A percentile compares a stretch with the other conserved stretches of the same genome.
Conservation (phyloP, 352 stramenopile genomes). For the Phytophthora sansomeana region DNA sequence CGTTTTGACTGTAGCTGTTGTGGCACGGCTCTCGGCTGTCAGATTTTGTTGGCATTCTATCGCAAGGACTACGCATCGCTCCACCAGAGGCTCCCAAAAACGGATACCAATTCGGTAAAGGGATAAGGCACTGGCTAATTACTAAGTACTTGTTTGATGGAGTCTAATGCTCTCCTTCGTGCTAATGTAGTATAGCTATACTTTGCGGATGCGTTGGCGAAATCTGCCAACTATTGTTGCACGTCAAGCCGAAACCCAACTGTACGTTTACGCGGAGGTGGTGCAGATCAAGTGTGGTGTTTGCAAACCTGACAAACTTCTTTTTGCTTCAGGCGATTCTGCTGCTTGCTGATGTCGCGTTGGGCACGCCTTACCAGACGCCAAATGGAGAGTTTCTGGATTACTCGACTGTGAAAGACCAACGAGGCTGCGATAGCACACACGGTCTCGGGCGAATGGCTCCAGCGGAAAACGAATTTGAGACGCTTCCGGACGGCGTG, state of each 20-base stretch:
- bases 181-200: conserved; percentile 49
- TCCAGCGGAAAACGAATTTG: conserved; percentile 31
- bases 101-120: conserved; percentile 82
- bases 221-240: conserved; percentile 69
- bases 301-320: background rate
- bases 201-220: conserved; percentile 69
- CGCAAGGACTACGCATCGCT: conserved; percentile 71
- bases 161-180: background rate
- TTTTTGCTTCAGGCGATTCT: conserved; percentile 28
- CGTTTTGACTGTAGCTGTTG: conserved; percentile 39
- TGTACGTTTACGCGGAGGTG: background rate
- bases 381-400: conserved; percentile 31
- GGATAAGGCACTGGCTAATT: conserved; percentile 31
- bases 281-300: background rate
- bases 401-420: conserved; percentile 33
- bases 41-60: conserved; percentile 77
- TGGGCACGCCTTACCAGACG: conserved; percentile 38
- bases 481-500: conserved; percentile 44
- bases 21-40: conserved; percentile 67
- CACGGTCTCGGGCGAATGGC: conserved; percentile 42
- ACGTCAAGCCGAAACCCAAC: conserved; percentile 34
- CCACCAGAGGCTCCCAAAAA: conserved; percentile 69
- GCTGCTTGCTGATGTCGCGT: conserved; percentile 50
- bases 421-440: conserved; percentile 41
- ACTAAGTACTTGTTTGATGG: background rate